Conservation (phyloP, 2,329 filamentous ascomycete species). For the Aspergillus ochraceoroseus region DNA sequence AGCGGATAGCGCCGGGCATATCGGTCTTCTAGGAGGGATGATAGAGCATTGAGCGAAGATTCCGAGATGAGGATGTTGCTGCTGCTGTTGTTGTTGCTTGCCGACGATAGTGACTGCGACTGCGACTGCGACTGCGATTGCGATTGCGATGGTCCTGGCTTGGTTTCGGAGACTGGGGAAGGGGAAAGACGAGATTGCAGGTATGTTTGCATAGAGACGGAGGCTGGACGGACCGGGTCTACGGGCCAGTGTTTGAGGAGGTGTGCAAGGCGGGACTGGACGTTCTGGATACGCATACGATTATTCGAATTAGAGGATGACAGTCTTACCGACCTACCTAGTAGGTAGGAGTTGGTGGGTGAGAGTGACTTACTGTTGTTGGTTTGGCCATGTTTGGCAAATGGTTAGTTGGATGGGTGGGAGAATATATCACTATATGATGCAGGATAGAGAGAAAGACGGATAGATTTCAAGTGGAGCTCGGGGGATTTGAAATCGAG, state of each 20-base stretch:
- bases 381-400: not conserved
- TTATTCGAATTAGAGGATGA: too few species aligned
- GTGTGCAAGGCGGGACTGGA: constrained; percentile 38
- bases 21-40: constrained; percentile 56
- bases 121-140: not conserved
- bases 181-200: constrained; percentile 34
- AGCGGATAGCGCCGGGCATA: constrained; percentile 52
- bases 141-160: constrained; percentile 19
- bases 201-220: constrained; percentile 44
- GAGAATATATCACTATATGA: too few species aligned
- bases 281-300: constrained; percentile 8
- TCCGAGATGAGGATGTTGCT: constrained; percentile 21
- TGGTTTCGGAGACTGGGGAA: constrained; percentile 14
- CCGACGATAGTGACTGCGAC: too few species aligned
- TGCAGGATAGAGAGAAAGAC: too few species aligned
- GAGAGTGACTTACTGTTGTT: constrained; percentile 20
- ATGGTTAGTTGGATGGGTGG: too few species aligned
- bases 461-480: too few species aligned
- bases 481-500: too few species aligned
- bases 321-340: too few species aligned
- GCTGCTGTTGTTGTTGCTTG: too few species aligned
- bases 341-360: constrained; percentile 23
- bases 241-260: constrained; percentile 44
- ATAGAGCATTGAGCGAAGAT: constrained; percentile 53
- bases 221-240: constrained; percentile 43